Evolutionary conservation across 2,329 filamentous ascomycete genomes (phyloP), one percentile per base, ranked within the genome.

Genomic region (Emmonsia crescens): DNA sequence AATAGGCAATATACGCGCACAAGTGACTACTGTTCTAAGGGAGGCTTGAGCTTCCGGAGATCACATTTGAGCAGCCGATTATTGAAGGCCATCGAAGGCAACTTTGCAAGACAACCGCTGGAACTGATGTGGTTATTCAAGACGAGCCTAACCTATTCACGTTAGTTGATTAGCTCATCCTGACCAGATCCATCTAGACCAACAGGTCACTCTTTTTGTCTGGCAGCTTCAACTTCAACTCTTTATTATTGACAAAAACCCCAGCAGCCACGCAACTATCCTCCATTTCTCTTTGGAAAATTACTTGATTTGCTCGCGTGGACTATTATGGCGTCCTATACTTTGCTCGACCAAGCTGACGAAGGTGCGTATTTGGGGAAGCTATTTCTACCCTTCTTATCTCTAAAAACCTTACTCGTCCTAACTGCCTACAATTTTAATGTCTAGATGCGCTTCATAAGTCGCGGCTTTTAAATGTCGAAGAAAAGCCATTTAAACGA

Each of bases 401-500:
- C 57, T 46, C 19, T 63, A 63, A 60, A 12, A 29, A 55, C 38
- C 38, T n/a, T 52, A 24, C 16, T 14, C 6, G n/a, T 29, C 6
- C 38, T 38, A 24, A 40, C 31, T 44, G 24, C 3, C 40, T 52
- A 40, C 29, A 58, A 21, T 36, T 59, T 49, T 60, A 61, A 57
- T 12, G 8, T 55, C 49, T 68, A 86, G 87, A 91, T 73, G 87
- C 91, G 65, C 86, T 96, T 44, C 93, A 96, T 79, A 93, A 92
- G 71, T 83, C 83, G 36, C 89, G 93, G 49, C 87, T 96, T 3
- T 83, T 96, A 44, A 89, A 89, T 65, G 88, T 96, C 64, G 93
- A 97, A 79, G 90, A 96, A 72, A 91, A 91, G 62, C 91, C 91
- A 0, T 96, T 96, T 79, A 90, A 90, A 74, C 88, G 92, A 64